Conservation (phyloP, 257 asterid species). For the Nicotiana tomentosiformis region DNA sequence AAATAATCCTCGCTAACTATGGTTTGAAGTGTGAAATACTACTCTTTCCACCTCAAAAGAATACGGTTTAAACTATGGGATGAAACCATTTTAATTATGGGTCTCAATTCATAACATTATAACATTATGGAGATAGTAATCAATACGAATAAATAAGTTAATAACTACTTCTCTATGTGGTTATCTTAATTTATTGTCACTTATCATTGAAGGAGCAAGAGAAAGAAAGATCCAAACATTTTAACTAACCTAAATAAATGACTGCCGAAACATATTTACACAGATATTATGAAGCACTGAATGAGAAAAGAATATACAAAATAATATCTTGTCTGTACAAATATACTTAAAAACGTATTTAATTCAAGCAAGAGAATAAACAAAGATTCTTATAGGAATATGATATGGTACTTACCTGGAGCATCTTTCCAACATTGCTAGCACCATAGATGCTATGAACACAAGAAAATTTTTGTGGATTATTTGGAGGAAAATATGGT, state of each 20-base stretch:
- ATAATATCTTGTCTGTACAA: background rate
- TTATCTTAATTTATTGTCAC: background rate
- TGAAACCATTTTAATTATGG: background rate
- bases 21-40: background rate
- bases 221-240: background rate
- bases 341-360: background rate
- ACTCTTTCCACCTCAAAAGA: background rate
- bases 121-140: too few relatives aligned
- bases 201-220: background rate
- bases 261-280: background rate
- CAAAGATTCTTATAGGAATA: background rate
- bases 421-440: slow-evolving; percentile 24
- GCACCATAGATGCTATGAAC: slow-evolving; percentile 26
- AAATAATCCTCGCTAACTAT: background rate
- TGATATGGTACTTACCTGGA: slow-evolving; percentile 8
- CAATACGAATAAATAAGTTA: too few relatives aligned
- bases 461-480: slow-evolving; percentile 25
- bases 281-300: background rate
- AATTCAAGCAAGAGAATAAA: background rate
- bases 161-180: background rate
- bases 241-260: too few relatives aligned
- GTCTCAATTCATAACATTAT: background rate
- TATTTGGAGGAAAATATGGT: slow-evolving; percentile 26
- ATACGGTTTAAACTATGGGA: background rate
- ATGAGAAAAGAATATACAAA: background rate